These are phyloP conservation scores for Licmophora abbreviata DNA, from an alignment of 108 stramenopile genomes.

Conservation along the genomic window DNA sequence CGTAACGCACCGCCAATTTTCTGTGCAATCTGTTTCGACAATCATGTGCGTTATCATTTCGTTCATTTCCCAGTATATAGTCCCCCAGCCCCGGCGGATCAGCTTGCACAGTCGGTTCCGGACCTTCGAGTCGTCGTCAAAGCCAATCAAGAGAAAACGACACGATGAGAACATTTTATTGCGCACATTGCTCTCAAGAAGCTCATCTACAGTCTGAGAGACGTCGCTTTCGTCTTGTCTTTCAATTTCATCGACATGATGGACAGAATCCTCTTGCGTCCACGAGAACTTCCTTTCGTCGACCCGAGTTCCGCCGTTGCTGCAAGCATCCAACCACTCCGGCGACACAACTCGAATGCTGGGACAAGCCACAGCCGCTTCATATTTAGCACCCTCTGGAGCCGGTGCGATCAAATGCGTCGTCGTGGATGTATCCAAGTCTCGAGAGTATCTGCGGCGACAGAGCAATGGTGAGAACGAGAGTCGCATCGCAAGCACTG, in stretches of 20 bases:
- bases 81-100: slow-evolving; percentile 52
- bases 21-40: slow-evolving; percentile 41
- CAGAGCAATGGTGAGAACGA: too few species aligned
- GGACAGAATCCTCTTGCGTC: not conserved
- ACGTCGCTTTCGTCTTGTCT: not conserved
- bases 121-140: slow-evolving; percentile 14
- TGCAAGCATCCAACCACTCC: slow-evolving; percentile 25
- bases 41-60: slow-evolving; percentile 48
- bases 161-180: slow-evolving; percentile 7
- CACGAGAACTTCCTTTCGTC: slow-evolving; percentile 10
- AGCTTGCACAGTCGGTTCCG: slow-evolving; percentile 24
- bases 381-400: slow-evolving; percentile 35
- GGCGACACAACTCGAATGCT: slow-evolving; percentile 32
- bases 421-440: slow-evolving; percentile 25
- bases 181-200: slow-evolving; percentile 3
- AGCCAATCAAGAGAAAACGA: slow-evolving; percentile 19
- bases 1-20: too few species aligned
- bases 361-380: slow-evolving; percentile 14
- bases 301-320: slow-evolving; percentile 7
- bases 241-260: too few species aligned
- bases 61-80: slow-evolving; percentile 61
- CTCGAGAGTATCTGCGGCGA: slow-evolving; percentile 36
- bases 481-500: too few species aligned
- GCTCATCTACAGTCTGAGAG: not conserved
- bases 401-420: slow-evolving; percentile 39